Percentiles rank a stretch among this genome's conserved stretches.
Evolutionary conservation across 345 rosid species (phyloP).

Genomic region (Diplotaxis tenuifolia): DNA sequence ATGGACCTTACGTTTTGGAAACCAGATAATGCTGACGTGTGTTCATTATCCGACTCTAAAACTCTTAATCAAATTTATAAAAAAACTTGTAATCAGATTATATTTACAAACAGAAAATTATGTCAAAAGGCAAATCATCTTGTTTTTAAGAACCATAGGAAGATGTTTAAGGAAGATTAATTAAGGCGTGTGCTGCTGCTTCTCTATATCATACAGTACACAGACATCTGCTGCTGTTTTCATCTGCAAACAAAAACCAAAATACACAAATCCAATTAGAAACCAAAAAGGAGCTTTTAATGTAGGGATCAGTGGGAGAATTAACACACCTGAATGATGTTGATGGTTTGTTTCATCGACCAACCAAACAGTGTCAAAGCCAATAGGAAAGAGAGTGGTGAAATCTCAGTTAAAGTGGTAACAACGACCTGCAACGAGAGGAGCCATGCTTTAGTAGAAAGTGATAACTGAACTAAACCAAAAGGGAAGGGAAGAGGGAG

Average conservation of each 20-base stretch:
- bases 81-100: slow-evolving; percentile 7
- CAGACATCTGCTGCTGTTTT: slow-evolving; percentile 96
- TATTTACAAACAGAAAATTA: slow-evolving; percentile 15
- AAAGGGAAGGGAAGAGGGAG: neutral
- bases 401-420: slow-evolving; percentile 43
- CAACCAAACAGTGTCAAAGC: slow-evolving; percentile 75
- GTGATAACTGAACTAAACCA: neutral
- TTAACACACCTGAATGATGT: slow-evolving; percentile 72
- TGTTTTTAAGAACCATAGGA: slow-evolving; percentile 19
- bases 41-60: slow-evolving; percentile 5
- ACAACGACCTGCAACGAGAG: slow-evolving; percentile 50
- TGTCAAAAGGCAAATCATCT: slow-evolving; percentile 22
- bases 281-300: neutral
- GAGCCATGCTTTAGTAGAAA: neutral
- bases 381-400: slow-evolving; percentile 54
- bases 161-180: neutral
- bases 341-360: slow-evolving; percentile 75
- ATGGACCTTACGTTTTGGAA: no score
- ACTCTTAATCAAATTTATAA: neutral
- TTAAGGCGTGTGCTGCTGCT: slow-evolving; percentile 49
- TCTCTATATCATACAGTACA: slow-evolving; percentile 76
- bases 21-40: no score
- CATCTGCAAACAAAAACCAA: slow-evolving; percentile 48
- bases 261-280: neutral
- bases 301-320: neutral